Base-by-base conservation (phyloP, 805 yeast species). In the Yamadazyma laniorum region DNA sequence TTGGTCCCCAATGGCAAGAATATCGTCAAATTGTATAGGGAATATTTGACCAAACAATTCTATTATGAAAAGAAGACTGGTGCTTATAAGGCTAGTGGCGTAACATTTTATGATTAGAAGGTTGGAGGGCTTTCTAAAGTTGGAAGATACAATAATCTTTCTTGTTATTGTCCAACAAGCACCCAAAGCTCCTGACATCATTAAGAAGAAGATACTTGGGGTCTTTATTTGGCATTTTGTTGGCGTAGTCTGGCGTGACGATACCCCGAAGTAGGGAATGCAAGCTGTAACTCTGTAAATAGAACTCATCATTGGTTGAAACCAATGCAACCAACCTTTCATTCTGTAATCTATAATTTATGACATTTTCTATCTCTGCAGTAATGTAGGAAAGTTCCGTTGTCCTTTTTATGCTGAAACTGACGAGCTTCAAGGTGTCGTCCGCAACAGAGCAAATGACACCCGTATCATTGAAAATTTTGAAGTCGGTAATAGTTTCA, bases 101-200 rank as follows among this genome's bases (percentile, higher is more conserved):
- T 59, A 51, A 42, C 45, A 11, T 52, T 59, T 34, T 55, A 52
- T 34, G 60, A 55, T 44, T 55, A 49, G 27, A 48, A 47, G 23
- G 30, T 29, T 28, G 18, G 22, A n/a, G n/a, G n/a, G n/a, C n/a
- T n/a, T n/a, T 23, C 18, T 21, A 25, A 16, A 34, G 23, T 21
- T 32, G 36, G 25, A 72, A 53, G 12, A 71, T 60, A 18, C 57
- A 45, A 46, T 71, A 73, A 35, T 65, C 59, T 43, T 63, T 68
- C 34, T 54, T 65, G 18, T 65, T 50, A 6, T 52, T 45, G 44
- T 72, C 77, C 25, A 74, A 43, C 12, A 75, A 42, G 42, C 73
- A 67, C 5, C 68, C 74, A 29, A 58, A 52, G 0, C 56, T 42
- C 18, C 58, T 50, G 3, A 42, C 25, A 2, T 42, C 41, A n/a